Conservation (phyloP, 1,284 basidiomycete genomes). For the Fomitopsis betulina region DNA sequence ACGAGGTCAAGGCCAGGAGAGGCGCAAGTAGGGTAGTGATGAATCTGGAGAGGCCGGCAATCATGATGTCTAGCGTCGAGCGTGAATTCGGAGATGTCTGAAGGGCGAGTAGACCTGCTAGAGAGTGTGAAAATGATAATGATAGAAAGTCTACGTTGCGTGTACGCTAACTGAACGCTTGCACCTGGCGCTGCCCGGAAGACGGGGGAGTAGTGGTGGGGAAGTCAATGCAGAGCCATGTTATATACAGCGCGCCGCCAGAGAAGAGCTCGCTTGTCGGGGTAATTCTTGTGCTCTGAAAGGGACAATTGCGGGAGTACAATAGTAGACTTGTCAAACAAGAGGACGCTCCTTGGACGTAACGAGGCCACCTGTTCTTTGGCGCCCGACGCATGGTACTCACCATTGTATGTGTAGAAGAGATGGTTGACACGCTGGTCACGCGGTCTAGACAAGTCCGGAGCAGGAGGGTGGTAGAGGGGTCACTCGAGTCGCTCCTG, state of each 20-base stretch:
- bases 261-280: neutral
- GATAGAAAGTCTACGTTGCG: constrained; percentile 1
- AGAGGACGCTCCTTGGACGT: constrained; percentile 11
- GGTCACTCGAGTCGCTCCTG: too few relatives aligned
- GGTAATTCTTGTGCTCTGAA: neutral
- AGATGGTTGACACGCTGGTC: neutral
- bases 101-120: constrained; percentile 9
- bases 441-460: neutral
- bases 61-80: constrained; percentile 42
- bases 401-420: too few relatives aligned
- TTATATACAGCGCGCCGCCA: neutral
- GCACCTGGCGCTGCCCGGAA: constrained; percentile 17
- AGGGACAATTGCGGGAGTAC: constrained; percentile 14
- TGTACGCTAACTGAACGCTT: constrained; percentile 3
- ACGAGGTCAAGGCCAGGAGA: constrained; percentile 56
- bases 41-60: constrained; percentile 65
- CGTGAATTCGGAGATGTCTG: neutral
- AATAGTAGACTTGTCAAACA: constrained; percentile 12
- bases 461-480: too few relatives aligned
- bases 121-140: neutral
- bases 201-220: neutral
- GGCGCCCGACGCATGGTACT: constrained; percentile 37
- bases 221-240: neutral
- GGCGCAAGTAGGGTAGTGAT: constrained; percentile 68
- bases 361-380: constrained; percentile 38